Evolutionary conservation across 176 grass and related monocot genomes (phyloP).

Genomic region (Ananas comosus): DNA sequence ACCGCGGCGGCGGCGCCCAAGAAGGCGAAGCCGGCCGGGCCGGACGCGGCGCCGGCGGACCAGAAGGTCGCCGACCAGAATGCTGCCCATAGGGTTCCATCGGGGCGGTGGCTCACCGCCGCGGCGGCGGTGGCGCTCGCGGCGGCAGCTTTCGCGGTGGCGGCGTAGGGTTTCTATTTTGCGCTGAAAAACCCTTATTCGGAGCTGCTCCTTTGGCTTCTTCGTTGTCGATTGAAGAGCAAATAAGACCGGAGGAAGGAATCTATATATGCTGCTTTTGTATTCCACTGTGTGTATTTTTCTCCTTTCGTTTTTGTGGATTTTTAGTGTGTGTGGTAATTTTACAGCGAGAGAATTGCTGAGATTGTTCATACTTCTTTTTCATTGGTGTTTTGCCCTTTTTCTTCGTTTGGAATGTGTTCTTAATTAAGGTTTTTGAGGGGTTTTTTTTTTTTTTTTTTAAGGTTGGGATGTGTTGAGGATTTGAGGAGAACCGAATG

Average conservation of each 20-base stretch:
- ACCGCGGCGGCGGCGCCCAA: conserved; percentile 30
- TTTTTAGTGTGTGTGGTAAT: not conserved
- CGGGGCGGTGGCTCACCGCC: conserved; percentile 1
- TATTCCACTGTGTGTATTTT: not conserved
- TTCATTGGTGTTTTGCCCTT: not conserved
- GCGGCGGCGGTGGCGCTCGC: conserved; percentile 1
- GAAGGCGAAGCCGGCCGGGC: conserved; percentile 22
- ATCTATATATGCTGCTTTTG: not conserved
- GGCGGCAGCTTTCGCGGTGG: conserved; percentile 6
- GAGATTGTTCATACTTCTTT: not conserved
- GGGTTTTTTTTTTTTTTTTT: not conserved
- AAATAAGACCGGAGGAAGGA: not conserved
- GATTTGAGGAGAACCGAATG: too few species aligned
- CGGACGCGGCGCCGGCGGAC: conserved; percentile 12
- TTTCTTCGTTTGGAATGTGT: not conserved
- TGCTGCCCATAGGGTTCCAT: not conserved
- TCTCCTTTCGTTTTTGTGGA: not conserved
- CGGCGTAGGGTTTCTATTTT: conserved; percentile 2
- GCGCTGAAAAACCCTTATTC: conserved; percentile 1
- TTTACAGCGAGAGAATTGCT: not conserved
- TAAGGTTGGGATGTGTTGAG: too few species aligned
- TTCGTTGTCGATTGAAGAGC: not conserved
- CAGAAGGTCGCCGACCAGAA: conserved; percentile 25
- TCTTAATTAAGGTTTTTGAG: not conserved
- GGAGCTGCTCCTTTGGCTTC: not conserved